phyloP scores from a whole-genome alignment of 169 alveolate genomes.

The Plasmodium fragile region DNA sequence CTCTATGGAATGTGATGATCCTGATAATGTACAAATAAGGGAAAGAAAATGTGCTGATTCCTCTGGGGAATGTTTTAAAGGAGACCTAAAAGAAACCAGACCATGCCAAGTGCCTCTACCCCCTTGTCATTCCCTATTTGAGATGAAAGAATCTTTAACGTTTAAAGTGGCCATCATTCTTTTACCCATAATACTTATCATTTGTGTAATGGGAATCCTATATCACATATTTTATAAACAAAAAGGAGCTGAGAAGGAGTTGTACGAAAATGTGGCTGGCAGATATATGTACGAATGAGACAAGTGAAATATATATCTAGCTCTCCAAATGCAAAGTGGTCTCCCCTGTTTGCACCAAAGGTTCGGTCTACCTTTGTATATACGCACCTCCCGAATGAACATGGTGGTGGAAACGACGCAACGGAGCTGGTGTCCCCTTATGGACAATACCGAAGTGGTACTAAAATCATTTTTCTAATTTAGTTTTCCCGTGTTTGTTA shows the following conservation, averaged over 20 bases:
- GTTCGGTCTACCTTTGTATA: neutral
- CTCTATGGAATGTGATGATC: slow-evolving; percentile 63
- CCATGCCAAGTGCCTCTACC: slow-evolving; percentile 47
- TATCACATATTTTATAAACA: slow-evolving; percentile 45
- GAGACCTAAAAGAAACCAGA: slow-evolving; percentile 65
- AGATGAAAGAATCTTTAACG: slow-evolving; percentile 18
- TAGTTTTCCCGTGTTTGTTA: neutral
- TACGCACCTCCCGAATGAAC: neutral
- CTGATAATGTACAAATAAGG: slow-evolving; percentile 59
- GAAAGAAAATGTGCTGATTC: slow-evolving; percentile 45
- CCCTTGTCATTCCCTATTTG: slow-evolving; percentile 28
- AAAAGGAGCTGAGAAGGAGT: slow-evolving; percentile 72
- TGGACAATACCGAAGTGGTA: neutral
- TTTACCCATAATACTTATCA: slow-evolving; percentile 29
- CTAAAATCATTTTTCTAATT: neutral
- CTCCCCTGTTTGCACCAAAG: neutral
- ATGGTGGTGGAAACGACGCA: neutral
- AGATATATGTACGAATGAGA: slow-evolving; percentile 59
- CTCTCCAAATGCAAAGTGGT: neutral
- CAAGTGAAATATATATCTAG: neutral
- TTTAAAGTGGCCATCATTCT: slow-evolving; percentile 26
- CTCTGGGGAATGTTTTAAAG: slow-evolving; percentile 57
- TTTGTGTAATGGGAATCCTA: slow-evolving; percentile 20
- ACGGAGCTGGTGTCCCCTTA: neutral
- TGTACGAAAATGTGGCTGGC: slow-evolving; percentile 72